Evolutionary conservation across 371 early-diverging fungal genomes (phyloP).

Genomic region (Mortierella sp.): DNA sequence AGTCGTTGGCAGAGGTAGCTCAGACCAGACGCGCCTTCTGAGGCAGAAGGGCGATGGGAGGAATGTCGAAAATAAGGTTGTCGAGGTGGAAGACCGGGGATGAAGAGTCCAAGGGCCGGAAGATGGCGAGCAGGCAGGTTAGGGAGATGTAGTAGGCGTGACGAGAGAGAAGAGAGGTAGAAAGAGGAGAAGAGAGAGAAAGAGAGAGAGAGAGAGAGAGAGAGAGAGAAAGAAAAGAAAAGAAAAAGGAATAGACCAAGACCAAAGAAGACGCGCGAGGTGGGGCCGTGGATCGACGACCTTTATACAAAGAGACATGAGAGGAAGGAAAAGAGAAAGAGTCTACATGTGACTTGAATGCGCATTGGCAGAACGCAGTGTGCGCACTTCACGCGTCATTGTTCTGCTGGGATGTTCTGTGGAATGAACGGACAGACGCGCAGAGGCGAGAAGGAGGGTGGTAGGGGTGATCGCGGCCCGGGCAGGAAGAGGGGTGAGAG

Average conservation of each 20-base stretch:
- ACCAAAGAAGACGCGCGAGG: neutral
- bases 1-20: neutral
- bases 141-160: neutral
- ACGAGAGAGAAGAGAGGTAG: neutral
- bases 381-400: too few relatives aligned
- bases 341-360: slow-evolving; percentile 6
- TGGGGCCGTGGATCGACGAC: neutral
- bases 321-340: neutral
- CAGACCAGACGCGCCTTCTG: neutral
- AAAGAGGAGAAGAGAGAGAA: neutral
- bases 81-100: too few relatives aligned
- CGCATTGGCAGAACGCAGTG: too few relatives aligned
- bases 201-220: neutral
- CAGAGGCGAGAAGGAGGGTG: too few relatives aligned
- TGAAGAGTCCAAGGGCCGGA: neutral
- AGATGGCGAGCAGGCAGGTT: neutral
- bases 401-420: too few relatives aligned
- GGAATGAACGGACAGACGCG: too few relatives aligned
- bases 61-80: neutral
- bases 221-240: neutral
- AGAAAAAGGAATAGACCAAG: neutral
- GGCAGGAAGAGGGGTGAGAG: too few relatives aligned
- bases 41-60: neutral
- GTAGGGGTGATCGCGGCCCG: too few relatives aligned
- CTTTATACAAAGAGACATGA: neutral